Evolutionary conservation across 2,329 filamentous ascomycete species (phyloP).

Genomic region (Graphilbum fragrans): DNA sequence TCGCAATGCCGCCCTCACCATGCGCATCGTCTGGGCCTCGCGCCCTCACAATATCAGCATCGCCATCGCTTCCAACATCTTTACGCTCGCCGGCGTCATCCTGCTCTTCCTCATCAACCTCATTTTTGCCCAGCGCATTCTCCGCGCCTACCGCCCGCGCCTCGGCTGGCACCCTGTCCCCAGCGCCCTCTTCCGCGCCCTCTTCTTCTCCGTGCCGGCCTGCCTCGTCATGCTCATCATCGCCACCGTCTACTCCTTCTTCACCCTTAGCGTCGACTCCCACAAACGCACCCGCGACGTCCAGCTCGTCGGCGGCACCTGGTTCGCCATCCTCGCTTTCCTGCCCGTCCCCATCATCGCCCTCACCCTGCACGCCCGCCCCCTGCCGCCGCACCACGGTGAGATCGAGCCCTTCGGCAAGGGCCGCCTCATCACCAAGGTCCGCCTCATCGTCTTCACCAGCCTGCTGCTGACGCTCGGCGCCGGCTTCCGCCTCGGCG

Average conservation of each 20-base stretch:
- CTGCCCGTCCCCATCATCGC: constrained; percentile 48
- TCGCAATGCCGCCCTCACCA: constrained; percentile 35
- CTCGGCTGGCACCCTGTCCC: constrained; percentile 55
- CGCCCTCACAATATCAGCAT: constrained; percentile 25
- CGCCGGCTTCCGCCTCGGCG: constrained; percentile 55
- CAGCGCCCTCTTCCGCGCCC: constrained; percentile 37
- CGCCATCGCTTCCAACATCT: constrained; percentile 51
- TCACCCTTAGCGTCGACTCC: constrained; percentile 43
- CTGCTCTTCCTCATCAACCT: constrained; percentile 70
- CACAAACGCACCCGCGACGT: constrained; percentile 45
- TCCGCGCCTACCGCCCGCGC: constrained; percentile 59
- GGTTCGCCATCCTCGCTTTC: constrained; percentile 53
- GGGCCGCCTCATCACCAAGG: constrained; percentile 55
- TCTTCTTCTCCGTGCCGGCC: constrained; percentile 43
- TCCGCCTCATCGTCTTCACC: constrained; percentile 49
- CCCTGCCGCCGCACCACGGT: constrained; percentile 10
- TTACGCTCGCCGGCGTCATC: constrained; percentile 62
- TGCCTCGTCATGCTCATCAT: constrained; percentile 56
- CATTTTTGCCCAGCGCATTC: constrained; percentile 61
- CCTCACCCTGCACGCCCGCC: constrained; percentile 34
- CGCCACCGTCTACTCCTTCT: constrained; percentile 52
- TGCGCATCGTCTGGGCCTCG: constrained; percentile 41
- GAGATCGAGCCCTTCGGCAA: constrained; percentile 49
- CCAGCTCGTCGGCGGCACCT: constrained; percentile 49
- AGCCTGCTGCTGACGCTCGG: constrained; percentile 52